Base-by-base conservation (phyloP, 1,139 yeast genomes). In the Citeromyces hawaiiensis region DNA sequence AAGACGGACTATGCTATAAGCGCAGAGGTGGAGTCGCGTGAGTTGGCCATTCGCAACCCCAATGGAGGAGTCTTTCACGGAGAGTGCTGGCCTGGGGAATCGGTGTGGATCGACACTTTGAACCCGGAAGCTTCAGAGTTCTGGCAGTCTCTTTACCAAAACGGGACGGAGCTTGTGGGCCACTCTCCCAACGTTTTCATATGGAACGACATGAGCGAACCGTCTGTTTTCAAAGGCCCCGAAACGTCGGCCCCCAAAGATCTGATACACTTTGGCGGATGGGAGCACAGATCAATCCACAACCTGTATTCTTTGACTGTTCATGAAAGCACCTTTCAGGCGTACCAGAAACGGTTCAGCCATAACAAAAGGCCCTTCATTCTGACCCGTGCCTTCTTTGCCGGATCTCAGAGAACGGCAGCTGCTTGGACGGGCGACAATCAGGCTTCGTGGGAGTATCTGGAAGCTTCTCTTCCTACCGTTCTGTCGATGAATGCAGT, bases 391-490 rank as follows among this genome's bases (percentile, higher is more conserved):
- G 69, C 96, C 0, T 88, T 72, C 56, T 88, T 69, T 57, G 74
- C 97, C 1, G 98, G 99, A 0, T 83, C 96, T 4, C 97, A 91
- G 58, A 69, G 91, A 48, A 68, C 91, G 0, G 81, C 93, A 0
- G 96, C 97, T 0, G 80, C 83, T 75, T 93, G 98, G 99, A 86
- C 96, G 1, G 99, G 99, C 36, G 99, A 91, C 57, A 91, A 88
- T 56, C 80, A 74, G 72, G 85, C 96, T 7, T 79, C 72, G 48
- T 93, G 98, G 98, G 93, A 81, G 47, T 82, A 86, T 50, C 66
- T 91, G 45, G 69, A 72, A 49, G 67, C 75, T 6, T 83, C 96
- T 0, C 70, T 87, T 31, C 96, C 97, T 6, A 88, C 87, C 94
- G 60, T 86, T 18, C 63, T 91, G 43, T 83, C 94, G 3, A 72